Conservation (phyloP, 2,329 filamentous ascomycete species). For the Colletotrichum tabaci region DNA sequence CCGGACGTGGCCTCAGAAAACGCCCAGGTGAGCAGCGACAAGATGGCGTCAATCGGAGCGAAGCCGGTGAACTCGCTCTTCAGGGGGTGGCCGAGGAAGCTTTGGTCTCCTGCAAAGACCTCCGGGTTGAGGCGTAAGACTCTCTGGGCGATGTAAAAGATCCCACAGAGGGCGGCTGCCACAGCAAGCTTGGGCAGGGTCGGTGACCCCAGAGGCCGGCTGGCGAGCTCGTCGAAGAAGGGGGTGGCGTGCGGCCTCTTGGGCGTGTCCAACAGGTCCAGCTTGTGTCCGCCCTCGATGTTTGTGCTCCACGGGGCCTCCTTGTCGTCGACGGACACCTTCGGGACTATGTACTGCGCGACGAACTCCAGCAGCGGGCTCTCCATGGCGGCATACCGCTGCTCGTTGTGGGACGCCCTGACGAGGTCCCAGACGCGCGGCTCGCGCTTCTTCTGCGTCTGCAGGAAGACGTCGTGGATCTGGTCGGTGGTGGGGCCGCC, state of each 20-base stretch:
- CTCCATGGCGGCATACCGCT: conserved; percentile 44
- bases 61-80: conserved; percentile 11
- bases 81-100: not conserved
- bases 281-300: conserved; percentile 17
- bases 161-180: not conserved
- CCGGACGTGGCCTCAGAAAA: conserved; percentile 13
- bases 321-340: conserved; percentile 18
- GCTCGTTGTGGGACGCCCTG: conserved; percentile 39
- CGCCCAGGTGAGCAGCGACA: conserved; percentile 4
- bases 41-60: not conserved
- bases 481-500: conserved; percentile 39
- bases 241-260: conserved; percentile 36
- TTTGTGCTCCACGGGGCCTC: conserved; percentile 11
- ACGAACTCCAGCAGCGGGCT: conserved; percentile 30
- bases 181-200: not conserved
- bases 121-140: not conserved
- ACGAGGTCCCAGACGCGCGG: conserved; percentile 37
- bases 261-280: conserved; percentile 34
- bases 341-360: not conserved
- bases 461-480: conserved; percentile 35
- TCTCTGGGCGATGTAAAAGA: conserved; percentile 16
- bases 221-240: conserved; percentile 43
- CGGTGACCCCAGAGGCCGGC: not conserved
- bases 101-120: not conserved
- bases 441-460: conserved; percentile 44